Percentiles rank a stretch among this genome's conserved stretches.
Evolutionary conservation across 352 stramenopile species (phyloP).

Genomic region (Globisporangium spiculum): DNA sequence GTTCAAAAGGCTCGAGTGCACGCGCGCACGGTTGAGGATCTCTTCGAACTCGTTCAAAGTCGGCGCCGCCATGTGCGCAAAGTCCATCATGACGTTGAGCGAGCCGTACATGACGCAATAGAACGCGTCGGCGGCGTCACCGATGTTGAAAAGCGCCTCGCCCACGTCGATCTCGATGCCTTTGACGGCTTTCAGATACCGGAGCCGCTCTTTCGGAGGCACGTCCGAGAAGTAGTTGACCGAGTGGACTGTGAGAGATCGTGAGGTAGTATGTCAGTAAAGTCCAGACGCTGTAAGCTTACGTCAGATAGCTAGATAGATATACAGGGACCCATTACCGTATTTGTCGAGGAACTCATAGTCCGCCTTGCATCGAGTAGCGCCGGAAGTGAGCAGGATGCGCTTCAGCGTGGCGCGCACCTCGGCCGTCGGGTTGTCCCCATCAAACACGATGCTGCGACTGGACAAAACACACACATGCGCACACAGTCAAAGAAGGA

Average conservation of each 20-base stretch:
- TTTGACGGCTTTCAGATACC: constrained; percentile 62
- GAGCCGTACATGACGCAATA: constrained; percentile 78
- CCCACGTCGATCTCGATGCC: constrained; percentile 62
- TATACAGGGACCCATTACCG: constrained; percentile 21
- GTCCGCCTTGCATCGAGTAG: constrained; percentile 40
- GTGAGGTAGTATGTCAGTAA: neutral
- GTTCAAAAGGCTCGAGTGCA: constrained; percentile 68
- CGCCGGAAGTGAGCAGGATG: constrained; percentile 45
- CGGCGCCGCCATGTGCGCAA: constrained; percentile 58
- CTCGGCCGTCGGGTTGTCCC: constrained; percentile 35
- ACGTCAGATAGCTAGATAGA: neutral
- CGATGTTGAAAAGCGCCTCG: constrained; percentile 67
- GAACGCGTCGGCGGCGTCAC: constrained; percentile 66
- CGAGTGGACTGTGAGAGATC: constrained; percentile 34
- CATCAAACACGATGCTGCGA: constrained; percentile 11
- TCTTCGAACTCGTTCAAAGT: constrained; percentile 73
- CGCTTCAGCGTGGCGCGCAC: constrained; percentile 37
- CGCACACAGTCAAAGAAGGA: too few species aligned
- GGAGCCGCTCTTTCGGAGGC: constrained; percentile 43
- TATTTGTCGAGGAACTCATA: constrained; percentile 73
- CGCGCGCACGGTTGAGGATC: constrained; percentile 62
- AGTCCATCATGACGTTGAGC: constrained; percentile 72
- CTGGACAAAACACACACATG: neutral
- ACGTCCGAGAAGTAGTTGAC: constrained; percentile 69
- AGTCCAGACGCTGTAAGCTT: neutral